phyloP scores from a whole-genome alignment of 179 eudicot genomes.

The Carnegiea gigantea region DNA sequence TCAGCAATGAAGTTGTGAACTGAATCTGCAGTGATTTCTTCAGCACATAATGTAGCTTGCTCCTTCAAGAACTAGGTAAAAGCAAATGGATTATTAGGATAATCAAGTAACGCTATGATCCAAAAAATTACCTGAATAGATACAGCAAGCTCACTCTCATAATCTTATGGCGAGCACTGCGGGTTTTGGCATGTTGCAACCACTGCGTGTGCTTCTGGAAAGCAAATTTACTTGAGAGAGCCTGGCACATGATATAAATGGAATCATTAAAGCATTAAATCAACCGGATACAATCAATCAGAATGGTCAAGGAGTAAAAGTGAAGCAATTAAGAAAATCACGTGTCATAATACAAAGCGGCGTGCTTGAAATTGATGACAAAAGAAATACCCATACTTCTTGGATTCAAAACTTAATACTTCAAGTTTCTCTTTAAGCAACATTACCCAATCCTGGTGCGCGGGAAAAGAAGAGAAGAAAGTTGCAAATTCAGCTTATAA shows the following conservation, averaged over 20 bases:
- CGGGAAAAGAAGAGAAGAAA: neutral
- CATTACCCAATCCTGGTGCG: neutral
- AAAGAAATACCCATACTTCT: neutral
- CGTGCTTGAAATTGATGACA: neutral
- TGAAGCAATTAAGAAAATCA: neutral
- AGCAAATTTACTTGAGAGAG: slow-evolving; percentile 85
- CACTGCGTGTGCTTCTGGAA: slow-evolving; percentile 86
- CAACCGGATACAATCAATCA: neutral
- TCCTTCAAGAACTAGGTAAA: slow-evolving; percentile 72
- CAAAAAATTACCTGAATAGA: neutral
- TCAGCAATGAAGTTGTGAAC: slow-evolving; percentile 52
- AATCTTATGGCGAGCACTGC: slow-evolving; percentile 92
- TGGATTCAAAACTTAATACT: neutral
- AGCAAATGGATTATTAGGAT: slow-evolving; percentile 17
- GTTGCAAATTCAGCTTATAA: neutral
- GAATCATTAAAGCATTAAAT: neutral
- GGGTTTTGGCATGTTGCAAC: slow-evolving; percentile 94
- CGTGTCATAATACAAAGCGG: neutral
- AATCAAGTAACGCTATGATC: slow-evolving; percentile 4
- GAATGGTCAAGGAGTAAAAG: neutral
- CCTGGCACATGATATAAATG: slow-evolving; percentile 38
- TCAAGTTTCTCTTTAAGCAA: neutral
- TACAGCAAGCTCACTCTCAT: slow-evolving; percentile 59
- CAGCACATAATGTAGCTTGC: slow-evolving; percentile 72
- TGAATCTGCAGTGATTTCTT: slow-evolving; percentile 66